These are phyloP conservation scores for Psilocybe cyanescens DNA, from an alignment of 768 basidiomycete species.

Conservation along the genomic window DNA sequence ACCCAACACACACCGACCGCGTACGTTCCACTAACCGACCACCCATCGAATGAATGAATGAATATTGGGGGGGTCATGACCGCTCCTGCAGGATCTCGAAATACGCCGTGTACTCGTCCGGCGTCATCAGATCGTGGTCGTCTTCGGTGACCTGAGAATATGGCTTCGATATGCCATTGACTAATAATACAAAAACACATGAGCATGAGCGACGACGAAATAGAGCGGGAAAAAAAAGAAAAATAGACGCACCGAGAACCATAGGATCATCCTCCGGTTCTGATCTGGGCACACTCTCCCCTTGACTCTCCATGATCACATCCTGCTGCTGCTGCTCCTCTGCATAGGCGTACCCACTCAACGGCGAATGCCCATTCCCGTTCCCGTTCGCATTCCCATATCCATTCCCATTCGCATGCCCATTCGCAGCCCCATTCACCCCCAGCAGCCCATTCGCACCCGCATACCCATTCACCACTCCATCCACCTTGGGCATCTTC, in stretches of 20 bases:
- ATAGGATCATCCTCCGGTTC: constrained; percentile 56
- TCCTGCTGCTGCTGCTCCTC: constrained; percentile 16
- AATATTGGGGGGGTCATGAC: constrained; percentile 23
- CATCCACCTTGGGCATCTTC: constrained; percentile 43
- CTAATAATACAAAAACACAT: constrained; percentile 37
- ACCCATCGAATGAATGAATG: neutral
- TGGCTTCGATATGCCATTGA: constrained; percentile 73
- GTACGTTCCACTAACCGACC: too few relatives aligned
- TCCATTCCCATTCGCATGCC: neutral
- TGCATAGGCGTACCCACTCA: neutral
- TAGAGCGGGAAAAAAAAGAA: constrained; percentile 1
- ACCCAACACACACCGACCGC: too few relatives aligned
- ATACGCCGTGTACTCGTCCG: constrained; percentile 87
- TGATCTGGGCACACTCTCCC: constrained; percentile 20
- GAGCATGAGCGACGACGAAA: neutral
- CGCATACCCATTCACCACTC: constrained; percentile 16
- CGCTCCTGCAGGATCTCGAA: constrained; percentile 69
- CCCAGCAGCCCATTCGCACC: constrained; percentile 12
- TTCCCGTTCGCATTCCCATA: constrained; percentile 17
- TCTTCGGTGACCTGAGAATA: constrained; percentile 89
- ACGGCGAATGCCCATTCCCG: neutral
- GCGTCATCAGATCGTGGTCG: constrained; percentile 90
- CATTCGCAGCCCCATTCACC: constrained; percentile 21
- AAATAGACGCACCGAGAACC: constrained; percentile 59
- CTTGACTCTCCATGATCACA: constrained; percentile 24